These are phyloP conservation scores for Hypsizygus ulmarius DNA, from an alignment of 1,284 basidiomycete genomes.

Conservation along the genomic window DNA sequence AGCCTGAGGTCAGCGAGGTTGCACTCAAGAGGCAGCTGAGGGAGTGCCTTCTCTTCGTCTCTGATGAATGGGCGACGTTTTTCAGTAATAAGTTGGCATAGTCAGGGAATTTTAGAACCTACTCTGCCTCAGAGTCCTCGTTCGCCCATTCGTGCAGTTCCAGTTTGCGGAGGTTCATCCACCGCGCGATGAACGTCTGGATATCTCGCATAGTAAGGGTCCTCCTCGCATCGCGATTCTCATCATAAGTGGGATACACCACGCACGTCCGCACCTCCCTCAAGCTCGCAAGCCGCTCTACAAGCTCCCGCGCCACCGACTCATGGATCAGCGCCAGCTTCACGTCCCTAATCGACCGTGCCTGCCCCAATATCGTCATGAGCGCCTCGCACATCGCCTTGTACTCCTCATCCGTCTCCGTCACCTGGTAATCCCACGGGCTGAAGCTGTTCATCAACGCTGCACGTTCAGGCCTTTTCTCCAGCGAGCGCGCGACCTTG, in stretches of 20 bases:
- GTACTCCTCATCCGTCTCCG: neutral
- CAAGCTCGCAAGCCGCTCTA: neutral
- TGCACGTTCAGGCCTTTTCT: constrained; percentile 8
- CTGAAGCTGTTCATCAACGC: constrained; percentile 6
- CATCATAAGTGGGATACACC: neutral
- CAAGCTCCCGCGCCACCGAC: neutral
- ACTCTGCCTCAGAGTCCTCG: too few relatives aligned
- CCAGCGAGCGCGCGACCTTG: constrained; percentile 7
- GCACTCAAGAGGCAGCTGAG: too few relatives aligned
- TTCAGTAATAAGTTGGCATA: too few relatives aligned
- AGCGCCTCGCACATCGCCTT: constrained; percentile 7
- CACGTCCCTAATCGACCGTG: neutral
- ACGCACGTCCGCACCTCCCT: constrained; percentile 1
- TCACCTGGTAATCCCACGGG: neutral
- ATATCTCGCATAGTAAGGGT: too few relatives aligned
- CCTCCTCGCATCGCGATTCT: too few relatives aligned
- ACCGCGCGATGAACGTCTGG: too few relatives aligned
- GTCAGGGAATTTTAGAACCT: too few relatives aligned
- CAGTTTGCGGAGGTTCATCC: too few relatives aligned
- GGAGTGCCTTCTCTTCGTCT: too few relatives aligned
- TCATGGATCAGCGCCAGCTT: constrained; percentile 1
- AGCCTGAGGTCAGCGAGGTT: too few relatives aligned
- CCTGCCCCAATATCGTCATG: constrained; percentile 4
- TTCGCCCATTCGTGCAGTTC: too few relatives aligned
- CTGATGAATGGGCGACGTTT: too few relatives aligned